Base-by-base conservation (phyloP, 2,329 filamentous ascomycete species). In the Cladophialophora immunda region DNA sequence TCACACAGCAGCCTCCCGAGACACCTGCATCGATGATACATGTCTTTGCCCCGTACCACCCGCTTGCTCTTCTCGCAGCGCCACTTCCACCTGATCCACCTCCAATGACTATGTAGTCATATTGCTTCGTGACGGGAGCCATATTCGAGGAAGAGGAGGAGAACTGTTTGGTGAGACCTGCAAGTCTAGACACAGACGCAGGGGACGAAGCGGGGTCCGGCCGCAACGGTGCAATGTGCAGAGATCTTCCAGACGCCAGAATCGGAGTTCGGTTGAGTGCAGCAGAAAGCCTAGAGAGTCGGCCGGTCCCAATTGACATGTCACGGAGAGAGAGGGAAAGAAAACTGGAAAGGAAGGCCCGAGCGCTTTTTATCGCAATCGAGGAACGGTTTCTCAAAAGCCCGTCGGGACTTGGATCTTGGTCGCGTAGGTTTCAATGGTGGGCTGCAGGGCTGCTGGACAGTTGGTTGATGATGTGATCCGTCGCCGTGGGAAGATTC, bases 61-160 rank as follows among this genome's bases (percentile, higher is more conserved):
- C 83, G 19, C 82, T 78, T 15, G 82, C 83, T 73, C 83, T 77
- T 66, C 83, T 79, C 54, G 80, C 82, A 62, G 82, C 81, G 63
- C 81, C 83, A 69, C 81, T 82, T 41, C 84, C 84, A 68, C 83
- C 84, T 68, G 81, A 83, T 58, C 84, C 84, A 71, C 84, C 84
- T 64, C 84, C 84, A 71, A 86, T 80, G 65, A 86, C 83, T 64
- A 86, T 83, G 70, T 84, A 86, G 72, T 86, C 84, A 73, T 84
- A 86, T 65, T 81, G 78, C 67, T 82, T 80, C 27, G 78, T 75
- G 45, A 81, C 77, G 27, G 83, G 82, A 66, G 82, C 78, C 82
- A 84, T 84, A 62, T 67, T 75, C 29, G 60, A 54, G 15, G 76
- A 65, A 11, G 75, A 75, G 6, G 75, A 75, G 29, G 78, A 76